These are phyloP conservation scores for Leccinum incarnatum DNA, from an alignment of 768 basidiomycete species.

Conservation along the genomic window DNA sequence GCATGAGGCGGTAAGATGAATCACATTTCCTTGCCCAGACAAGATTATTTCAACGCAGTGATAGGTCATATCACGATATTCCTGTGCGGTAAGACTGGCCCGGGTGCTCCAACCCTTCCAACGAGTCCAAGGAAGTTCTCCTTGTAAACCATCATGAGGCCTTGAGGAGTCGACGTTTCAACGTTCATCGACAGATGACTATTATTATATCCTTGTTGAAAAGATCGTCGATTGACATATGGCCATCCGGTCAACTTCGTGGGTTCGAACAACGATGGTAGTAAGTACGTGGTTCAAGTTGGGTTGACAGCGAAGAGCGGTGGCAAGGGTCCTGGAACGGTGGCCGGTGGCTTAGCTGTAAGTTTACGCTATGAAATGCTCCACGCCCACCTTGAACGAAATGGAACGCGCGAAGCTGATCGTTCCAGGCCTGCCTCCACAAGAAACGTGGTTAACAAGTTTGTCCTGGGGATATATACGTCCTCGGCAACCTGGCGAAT, in stretches of 20 bases:
- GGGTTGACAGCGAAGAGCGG: too few species aligned
- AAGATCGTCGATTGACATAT: neutral
- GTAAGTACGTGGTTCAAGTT: too few species aligned
- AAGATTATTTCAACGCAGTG: neutral
- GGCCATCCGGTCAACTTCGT: neutral
- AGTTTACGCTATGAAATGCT: neutral
- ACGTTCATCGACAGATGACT: neutral
- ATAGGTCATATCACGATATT: neutral
- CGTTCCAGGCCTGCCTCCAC: neutral
- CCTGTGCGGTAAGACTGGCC: neutral
- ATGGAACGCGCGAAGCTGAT: neutral
- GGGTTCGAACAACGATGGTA: too few species aligned
- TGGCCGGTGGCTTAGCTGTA: neutral
- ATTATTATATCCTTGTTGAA: neutral
- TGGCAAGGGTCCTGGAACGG: neutral
- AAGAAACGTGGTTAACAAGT: neutral
- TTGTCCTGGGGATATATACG: neutral
- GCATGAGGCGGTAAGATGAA: neutral
- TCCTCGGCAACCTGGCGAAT: neutral
- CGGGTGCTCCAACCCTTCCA: neutral
- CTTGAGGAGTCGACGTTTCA: too few species aligned
- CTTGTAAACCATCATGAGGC: too few species aligned
- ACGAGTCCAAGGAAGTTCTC: too few species aligned
- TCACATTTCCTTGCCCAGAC: neutral
- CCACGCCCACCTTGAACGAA: neutral